phyloP scores from a whole-genome alignment of 306 rosid species.

The Arachis stenosperma region DNA sequence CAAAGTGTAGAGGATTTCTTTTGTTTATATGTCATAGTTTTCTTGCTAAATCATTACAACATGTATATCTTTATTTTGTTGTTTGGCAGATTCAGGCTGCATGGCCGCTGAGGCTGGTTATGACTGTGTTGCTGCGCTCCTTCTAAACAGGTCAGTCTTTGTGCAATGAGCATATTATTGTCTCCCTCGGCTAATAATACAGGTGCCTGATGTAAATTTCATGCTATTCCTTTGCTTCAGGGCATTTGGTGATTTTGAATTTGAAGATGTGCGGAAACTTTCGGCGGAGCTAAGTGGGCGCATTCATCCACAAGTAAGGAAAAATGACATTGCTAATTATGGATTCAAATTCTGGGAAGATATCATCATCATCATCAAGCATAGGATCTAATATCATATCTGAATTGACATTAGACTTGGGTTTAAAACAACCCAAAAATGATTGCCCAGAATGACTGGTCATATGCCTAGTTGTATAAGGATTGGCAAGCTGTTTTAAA shows the following conservation, averaged over 20 bases:
- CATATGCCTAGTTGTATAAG: background rate
- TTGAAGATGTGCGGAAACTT: conserved; percentile 82
- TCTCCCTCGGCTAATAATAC: conserved; percentile 32
- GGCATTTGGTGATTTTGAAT: conserved; percentile 74
- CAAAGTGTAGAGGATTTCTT: conserved; percentile 7
- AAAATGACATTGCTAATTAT: background rate
- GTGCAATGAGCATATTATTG: conserved; percentile 15
- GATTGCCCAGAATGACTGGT: background rate
- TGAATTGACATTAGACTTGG: background rate
- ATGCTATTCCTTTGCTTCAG: conserved; percentile 45
- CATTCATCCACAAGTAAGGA: conserved; percentile 81
- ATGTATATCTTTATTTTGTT: conserved; percentile 16
- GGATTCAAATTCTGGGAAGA: conserved; percentile 24
- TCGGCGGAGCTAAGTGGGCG: conserved; percentile 97
- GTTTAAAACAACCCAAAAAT: background rate
- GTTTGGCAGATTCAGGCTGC: conserved; percentile 43
- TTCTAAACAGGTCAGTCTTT: conserved; percentile 62
- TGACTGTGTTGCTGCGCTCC: conserved; percentile 60
- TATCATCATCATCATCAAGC: background rate
- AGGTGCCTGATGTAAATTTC: conserved; percentile 28
- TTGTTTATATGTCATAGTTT: conserved; percentile 16
- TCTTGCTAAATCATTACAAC: conserved; percentile 23
- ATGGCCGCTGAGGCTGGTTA: conserved; percentile 46
- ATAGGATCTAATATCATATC: too few species aligned
- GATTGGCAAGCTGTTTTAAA: background rate